phyloP scores from a whole-genome alignment of 1,284 basidiomycete genomes.

The Apiotrichum gamsii region DNA sequence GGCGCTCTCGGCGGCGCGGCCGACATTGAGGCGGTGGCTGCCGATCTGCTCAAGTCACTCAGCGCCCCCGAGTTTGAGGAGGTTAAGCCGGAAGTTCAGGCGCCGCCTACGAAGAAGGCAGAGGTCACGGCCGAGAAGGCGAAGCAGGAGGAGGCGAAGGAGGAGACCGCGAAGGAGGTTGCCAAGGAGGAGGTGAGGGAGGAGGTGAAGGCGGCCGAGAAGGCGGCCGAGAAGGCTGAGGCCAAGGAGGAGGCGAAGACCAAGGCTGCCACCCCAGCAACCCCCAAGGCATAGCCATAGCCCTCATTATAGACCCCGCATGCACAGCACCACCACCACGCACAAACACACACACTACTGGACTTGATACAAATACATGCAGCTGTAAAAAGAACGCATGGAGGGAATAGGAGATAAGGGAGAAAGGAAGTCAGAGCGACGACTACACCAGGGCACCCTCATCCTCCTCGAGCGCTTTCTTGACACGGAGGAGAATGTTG shows the following conservation, averaged over 20 bases:
- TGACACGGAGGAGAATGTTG: slow-evolving; percentile 75
- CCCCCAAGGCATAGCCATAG: slow-evolving; percentile 9
- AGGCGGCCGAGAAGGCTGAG: too few relatives aligned
- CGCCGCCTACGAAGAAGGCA: too few relatives aligned
- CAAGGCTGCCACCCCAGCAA: neutral
- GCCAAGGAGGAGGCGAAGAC: neutral
- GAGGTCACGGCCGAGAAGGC: slow-evolving; percentile 3
- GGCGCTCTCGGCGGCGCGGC: slow-evolving; percentile 6
- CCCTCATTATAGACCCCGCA: slow-evolving; percentile 1
- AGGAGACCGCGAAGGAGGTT: neutral
- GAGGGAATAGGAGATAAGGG: neutral
- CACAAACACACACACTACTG: slow-evolving; percentile 1
- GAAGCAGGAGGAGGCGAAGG: slow-evolving; percentile 1
- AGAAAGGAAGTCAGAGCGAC: too few relatives aligned
- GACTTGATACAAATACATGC: neutral
- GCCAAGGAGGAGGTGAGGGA: neutral
- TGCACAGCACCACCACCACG: neutral
- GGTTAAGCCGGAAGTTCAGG: slow-evolving; percentile 1
- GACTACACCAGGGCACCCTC: slow-evolving; percentile 48
- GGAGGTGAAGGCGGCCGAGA: slow-evolving; percentile 4
- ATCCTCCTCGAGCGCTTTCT: slow-evolving; percentile 65
- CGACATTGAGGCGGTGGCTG: slow-evolving; percentile 22
- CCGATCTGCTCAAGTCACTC: slow-evolving; percentile 24
- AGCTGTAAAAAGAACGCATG: neutral
- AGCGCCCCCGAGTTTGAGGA: slow-evolving; percentile 17